Evolutionary conservation across 23 red algal species (phyloP), one percentile per base, ranked within the genome.

Genomic region (Cyanidiococcus yangmingshanensis): DNA sequence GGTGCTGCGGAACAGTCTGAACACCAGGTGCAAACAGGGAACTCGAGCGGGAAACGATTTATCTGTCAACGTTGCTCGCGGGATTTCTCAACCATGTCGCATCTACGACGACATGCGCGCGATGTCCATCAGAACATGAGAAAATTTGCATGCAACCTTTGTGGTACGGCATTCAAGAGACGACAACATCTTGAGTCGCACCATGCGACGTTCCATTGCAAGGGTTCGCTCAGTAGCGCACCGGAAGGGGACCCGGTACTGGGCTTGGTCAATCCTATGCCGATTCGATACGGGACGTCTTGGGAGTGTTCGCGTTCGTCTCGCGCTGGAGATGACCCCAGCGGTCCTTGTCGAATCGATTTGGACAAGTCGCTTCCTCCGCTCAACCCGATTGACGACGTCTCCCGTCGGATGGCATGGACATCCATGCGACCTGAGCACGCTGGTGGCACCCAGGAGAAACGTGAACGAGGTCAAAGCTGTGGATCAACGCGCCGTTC

Each of bases 41-140:
- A 21, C 45, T 15, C 45, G 45, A 54, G 45, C 45, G 45, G 12
- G 45, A 7, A 15, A 7, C 45, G 45, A 21, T 54, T 54, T 54
- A 21, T 54, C 12, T 71, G 63, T 30, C n/a, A 2, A 29, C 63
- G 32, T 25, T 71, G 63, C 32, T 2, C 15, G 63, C 63, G 63
- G 3, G 7, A 12, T 25, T 71, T 71, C 32, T 71, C 63, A 30
- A 27, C n/a, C 32, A 29, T 29, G 32, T 71, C 63, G 27, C 63
- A 71, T 29, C 32, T 71, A 29, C 63, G 63, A 27, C 63, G 63
- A 7, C 63, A 71, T 29, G 27, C 21, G 7, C 63, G 63, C 63
- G 63, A 71, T 29, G 63, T 71, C 3, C 63, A 71, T 29, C 63
- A 71, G 63, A 71, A 71, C 21, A 29, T 71, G 63, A 25, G 63